phyloP scores from a whole-genome alignment of 1,284 basidiomycete species.

The Phlebopus sp. region DNA sequence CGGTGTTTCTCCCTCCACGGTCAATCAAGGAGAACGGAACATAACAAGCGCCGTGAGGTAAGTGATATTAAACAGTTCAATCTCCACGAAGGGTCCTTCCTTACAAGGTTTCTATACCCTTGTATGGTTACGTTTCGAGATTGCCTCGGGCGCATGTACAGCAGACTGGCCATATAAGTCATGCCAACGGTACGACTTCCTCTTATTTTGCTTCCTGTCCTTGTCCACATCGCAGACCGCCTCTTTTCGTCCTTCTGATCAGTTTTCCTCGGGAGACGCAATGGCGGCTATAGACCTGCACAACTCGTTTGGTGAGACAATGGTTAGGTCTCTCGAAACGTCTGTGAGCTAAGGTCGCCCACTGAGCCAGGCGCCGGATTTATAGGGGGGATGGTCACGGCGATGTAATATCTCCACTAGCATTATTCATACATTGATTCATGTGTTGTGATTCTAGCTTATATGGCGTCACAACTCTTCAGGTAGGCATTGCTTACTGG shows the following conservation, averaged over 20 bases:
- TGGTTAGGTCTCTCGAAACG: background rate
- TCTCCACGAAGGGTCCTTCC: background rate
- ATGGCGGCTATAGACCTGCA: background rate
- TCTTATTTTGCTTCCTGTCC: background rate
- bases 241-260: background rate
- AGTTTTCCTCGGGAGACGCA: background rate
- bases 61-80: background rate
- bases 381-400: conserved; percentile 19
- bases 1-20: background rate
- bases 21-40: background rate
- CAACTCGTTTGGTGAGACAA: conserved; percentile 9
- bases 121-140: background rate
- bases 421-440: background rate
- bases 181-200: background rate
- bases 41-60: background rate
- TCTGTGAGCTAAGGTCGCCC: too few species aligned
- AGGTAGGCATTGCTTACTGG: conserved; percentile 6
- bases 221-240: background rate
- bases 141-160: background rate
- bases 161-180: background rate
- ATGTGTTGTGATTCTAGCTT: conserved; percentile 8
- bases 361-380: conserved; percentile 14
- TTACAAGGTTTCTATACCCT: background rate
- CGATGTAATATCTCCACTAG: conserved; percentile 9
- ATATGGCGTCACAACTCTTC: conserved; percentile 22